A percentile compares a stretch with the other conserved stretches of the same genome.
These are phyloP conservation scores for Colletotrichum lini DNA, from an alignment of 2,329 filamentous ascomycete species.

Conservation along the genomic window DNA sequence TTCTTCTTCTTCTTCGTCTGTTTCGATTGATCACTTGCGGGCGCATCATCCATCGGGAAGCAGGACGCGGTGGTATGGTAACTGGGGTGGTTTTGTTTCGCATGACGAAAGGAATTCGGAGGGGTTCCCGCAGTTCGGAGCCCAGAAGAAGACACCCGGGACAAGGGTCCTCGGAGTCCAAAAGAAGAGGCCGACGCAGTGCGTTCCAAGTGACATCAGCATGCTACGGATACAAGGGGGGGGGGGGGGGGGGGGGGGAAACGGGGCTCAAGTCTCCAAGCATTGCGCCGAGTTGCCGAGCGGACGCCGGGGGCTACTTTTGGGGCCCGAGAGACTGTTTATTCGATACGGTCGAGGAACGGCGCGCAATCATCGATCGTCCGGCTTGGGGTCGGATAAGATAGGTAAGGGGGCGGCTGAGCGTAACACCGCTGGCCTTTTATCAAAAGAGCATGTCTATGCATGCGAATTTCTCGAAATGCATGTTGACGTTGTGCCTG, in stretches of 20 bases:
- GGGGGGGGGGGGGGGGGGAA: neutral
- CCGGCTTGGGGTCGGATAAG: conserved; percentile 1
- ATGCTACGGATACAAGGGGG: neutral
- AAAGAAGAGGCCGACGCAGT: conserved; percentile 22
- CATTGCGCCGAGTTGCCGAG: conserved; percentile 37
- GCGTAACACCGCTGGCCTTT: neutral
- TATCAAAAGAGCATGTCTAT: conserved; percentile 35
- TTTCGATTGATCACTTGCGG: neutral
- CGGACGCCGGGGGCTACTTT: conserved; percentile 32
- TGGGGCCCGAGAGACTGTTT: conserved; percentile 14
- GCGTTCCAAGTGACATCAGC: conserved; percentile 37
- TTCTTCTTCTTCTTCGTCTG: neutral
- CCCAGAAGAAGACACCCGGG: conserved; percentile 29
- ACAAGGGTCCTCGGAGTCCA: neutral
- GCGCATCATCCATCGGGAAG: conserved; percentile 34
- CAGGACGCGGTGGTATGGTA: conserved; percentile 6
- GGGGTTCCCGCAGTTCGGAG: conserved; percentile 34
- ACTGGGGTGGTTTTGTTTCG: conserved; percentile 34
- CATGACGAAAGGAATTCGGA: conserved; percentile 7
- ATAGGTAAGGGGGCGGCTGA: neutral
- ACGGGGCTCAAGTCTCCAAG: conserved; percentile 7
- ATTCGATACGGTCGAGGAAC: neutral
- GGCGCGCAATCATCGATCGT: conserved; percentile 5
- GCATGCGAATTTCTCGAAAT: conserved; percentile 1
- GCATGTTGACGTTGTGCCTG: neutral